Conservation (phyloP, 2,329 filamentous ascomycete species). For the Zasmidium citrigriseum region DNA sequence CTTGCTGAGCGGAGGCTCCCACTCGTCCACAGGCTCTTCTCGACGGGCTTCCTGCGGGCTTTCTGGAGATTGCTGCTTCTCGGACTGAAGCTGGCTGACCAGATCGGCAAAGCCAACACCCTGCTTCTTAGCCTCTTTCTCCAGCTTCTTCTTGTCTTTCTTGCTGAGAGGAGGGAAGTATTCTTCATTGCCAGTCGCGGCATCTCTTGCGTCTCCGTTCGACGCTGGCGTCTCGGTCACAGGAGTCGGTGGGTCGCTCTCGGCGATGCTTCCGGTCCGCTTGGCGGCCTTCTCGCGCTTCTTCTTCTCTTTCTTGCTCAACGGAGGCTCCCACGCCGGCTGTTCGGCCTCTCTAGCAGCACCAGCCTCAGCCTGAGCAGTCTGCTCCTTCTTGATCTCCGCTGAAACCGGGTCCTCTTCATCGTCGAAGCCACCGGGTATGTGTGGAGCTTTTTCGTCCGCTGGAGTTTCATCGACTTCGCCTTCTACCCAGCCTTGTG, state of each 20-base stretch:
- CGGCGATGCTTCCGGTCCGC: constrained; percentile 14
- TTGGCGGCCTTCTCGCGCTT: constrained; percentile 47
- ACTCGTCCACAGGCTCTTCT: constrained; percentile 16
- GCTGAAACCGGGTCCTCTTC: constrained; percentile 18
- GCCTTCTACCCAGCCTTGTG: constrained; percentile 45
- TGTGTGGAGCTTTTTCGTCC: constrained; percentile 51
- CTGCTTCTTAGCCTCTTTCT: constrained; percentile 35
- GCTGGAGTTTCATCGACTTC: constrained; percentile 59
- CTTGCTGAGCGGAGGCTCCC: constrained; percentile 36
- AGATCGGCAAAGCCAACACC: constrained; percentile 10
- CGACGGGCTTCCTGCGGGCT: constrained; percentile 13
- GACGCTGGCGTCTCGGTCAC: constrained; percentile 1
- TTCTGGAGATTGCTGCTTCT: constrained; percentile 6
- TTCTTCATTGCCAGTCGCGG: neutral
- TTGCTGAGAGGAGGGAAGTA: constrained; percentile 43
- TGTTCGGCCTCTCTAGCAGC: constrained; percentile 16
- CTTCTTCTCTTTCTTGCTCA: constrained; percentile 42
- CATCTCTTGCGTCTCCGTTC: neutral
- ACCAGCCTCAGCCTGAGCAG: constrained; percentile 1
- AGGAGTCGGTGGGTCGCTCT: constrained; percentile 18
- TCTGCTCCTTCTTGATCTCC: constrained; percentile 3
- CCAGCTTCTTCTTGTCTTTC: constrained; percentile 53
- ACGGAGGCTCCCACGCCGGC: constrained; percentile 35
- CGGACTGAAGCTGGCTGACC: neutral
- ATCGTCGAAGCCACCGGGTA: constrained; percentile 63